Conservation (phyloP, 495 filamentous ascomycete genomes). For the Annulohypoxylon maeteangense region DNA sequence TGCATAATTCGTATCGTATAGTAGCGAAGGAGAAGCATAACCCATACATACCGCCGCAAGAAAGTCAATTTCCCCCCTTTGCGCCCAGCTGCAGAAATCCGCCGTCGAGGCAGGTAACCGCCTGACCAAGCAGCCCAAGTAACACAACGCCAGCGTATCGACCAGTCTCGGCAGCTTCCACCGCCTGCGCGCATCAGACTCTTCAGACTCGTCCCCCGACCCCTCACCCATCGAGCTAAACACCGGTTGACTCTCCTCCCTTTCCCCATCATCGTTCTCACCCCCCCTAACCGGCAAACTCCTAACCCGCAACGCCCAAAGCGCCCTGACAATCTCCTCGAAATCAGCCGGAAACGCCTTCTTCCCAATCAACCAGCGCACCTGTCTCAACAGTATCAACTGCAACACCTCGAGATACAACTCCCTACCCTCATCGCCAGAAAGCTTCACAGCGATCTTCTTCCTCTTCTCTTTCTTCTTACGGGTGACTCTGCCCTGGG, state of each 20-base stretch:
- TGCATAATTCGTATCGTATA: background rate
- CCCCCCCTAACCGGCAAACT: conserved; percentile 47
- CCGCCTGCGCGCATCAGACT: conserved; percentile 38
- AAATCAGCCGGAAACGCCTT: conserved; percentile 57
- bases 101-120: conserved; percentile 56
- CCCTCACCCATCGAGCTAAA: conserved; percentile 55
- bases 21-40: background rate
- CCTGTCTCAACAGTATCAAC: conserved; percentile 67
- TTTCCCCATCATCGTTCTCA: conserved; percentile 12
- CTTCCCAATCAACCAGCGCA: conserved; percentile 55
- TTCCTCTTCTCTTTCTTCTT: conserved; percentile 60
- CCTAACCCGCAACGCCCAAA: conserved; percentile 61
- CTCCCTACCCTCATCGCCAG: conserved; percentile 72
- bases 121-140: conserved; percentile 56
- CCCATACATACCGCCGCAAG: conserved; percentile 55
- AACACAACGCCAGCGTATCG: conserved; percentile 58
- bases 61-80: conserved; percentile 53
- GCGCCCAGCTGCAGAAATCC: conserved; percentile 58
- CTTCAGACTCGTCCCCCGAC: conserved; percentile 24
- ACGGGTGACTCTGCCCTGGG: conserved; percentile 62
- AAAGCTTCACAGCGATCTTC: conserved; percentile 67
- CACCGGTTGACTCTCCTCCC: conserved; percentile 32
- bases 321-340: conserved; percentile 61
- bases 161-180: conserved; percentile 55
- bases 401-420: conserved; percentile 88